Evolutionary conservation across 2,329 filamentous ascomycete species (phyloP).

Genomic region (Calonectria henricotiae): DNA sequence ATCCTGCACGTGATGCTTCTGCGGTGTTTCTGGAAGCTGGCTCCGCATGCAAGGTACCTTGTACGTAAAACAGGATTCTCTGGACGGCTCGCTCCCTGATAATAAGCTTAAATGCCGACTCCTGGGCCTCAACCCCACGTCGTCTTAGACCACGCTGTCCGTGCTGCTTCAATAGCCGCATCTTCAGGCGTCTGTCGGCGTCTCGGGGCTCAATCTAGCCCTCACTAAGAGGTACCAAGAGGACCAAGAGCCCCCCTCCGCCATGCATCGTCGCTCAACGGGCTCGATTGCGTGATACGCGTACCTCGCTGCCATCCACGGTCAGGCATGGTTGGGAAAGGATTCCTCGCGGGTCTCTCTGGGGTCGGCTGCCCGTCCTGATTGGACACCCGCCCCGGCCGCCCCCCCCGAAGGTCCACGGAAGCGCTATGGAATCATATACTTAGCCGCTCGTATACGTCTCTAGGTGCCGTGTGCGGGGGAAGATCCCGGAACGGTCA

Average conservation of each 20-base stretch:
- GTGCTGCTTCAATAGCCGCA: constrained; percentile 40
- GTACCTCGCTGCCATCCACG: not conserved
- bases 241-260: not conserved
- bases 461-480: constrained; percentile 39
- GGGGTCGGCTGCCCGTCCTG: not conserved
- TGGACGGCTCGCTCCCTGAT: constrained; percentile 42
- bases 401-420: constrained; percentile 28
- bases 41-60: constrained; percentile 46
- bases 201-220: constrained; percentile 25
- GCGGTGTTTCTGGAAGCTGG: constrained; percentile 48
- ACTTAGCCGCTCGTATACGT: constrained; percentile 38
- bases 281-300: constrained; percentile 13
- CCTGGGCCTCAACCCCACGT: constrained; percentile 41
- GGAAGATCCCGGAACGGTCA: constrained; percentile 43
- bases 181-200: constrained; percentile 25
- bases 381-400: constrained; percentile 37
- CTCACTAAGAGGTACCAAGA: not conserved
- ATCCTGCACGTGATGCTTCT: constrained; percentile 39
- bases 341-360: constrained; percentile 13
- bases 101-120: constrained; percentile 54
- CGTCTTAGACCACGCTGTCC: constrained; percentile 33
- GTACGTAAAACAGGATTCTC: constrained; percentile 49
- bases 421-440: constrained; percentile 43
- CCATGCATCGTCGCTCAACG: constrained; percentile 1
- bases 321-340: constrained; percentile 14